Evolutionary conservation across 176 grass and related monocot species (phyloP), one percentile per base, ranked within the genome.

Genomic region (Zea luxurians): DNA sequence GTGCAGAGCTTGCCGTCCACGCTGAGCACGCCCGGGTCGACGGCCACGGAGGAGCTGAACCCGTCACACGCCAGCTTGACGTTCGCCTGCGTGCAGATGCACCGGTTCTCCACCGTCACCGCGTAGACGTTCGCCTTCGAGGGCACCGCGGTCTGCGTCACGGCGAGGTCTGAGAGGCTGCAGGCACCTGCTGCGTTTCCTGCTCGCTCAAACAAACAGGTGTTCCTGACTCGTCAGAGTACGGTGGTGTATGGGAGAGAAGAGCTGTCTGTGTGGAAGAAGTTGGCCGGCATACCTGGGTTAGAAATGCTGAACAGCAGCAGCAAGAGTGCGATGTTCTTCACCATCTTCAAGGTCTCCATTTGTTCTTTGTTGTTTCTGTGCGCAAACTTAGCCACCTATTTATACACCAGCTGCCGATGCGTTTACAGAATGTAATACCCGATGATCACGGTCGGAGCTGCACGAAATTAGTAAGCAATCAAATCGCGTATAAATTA

Each of bases 71-170:
- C 18, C 48, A 82, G 48, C 80, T 82, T 82, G 47, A 82, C 8
- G 80, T 82, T 9, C 13, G 10, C 42, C 37, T 82, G 80, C 4
- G 70, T 16, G 80, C 80, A 82, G 8, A 10, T 21, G 80, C 80
- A 82, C 38, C 60, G 20, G 70, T 82, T 82, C 18, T 44, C 48
- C 80, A 74, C 80, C 8, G 48, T 44, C 36, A 82, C 80, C 13
- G 27, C 3, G 61, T 55, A 66, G 2, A 37, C 15, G 9, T 6
- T 2, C 8, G 1, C 35, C 16, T 21, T 27, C 2, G 37, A 40
- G 0, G 53, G 10, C 1, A 9, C 1, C 10, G 3, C 17, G 0
- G 17, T 43, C 53, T 74, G 72, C 8, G 70, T 55, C 35, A 73
- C 70, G 35, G 49, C 35, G 8, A 73, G 35, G 35, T 73, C 70